A percentile compares a stretch with the other conserved stretches of the same genome.
These are phyloP conservation scores for Phoenix roebelenii DNA, from an alignment of 176 grass and related monocot genomes.

Conservation along the genomic window DNA sequence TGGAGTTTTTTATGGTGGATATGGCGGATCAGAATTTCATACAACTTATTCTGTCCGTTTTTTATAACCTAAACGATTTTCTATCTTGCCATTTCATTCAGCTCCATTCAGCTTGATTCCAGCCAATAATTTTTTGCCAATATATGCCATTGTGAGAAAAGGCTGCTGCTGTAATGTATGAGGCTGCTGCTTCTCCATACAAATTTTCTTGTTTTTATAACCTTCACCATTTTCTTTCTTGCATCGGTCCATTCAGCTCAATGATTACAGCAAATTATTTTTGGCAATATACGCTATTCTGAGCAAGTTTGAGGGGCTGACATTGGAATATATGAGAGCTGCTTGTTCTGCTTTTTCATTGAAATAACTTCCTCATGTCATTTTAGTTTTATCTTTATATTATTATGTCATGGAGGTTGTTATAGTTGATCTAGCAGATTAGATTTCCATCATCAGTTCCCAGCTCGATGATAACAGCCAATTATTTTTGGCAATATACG, in stretches of 20 bases:
- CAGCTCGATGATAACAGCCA: background rate
- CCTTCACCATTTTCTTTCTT: too few species aligned
- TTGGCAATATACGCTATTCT: conserved; percentile 42
- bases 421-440: too few species aligned
- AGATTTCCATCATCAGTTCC: too few species aligned
- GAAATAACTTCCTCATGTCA: background rate
- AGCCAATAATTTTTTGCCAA: conserved; percentile 20
- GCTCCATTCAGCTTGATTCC: conserved; percentile 22
- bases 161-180: conserved; percentile 19
- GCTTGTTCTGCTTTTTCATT: background rate
- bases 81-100: background rate
- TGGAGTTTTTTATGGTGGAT: too few species aligned
- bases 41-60: too few species aligned
- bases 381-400: too few species aligned
- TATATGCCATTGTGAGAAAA: conserved; percentile 39
- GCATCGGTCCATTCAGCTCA: conserved; percentile 3
- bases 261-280: conserved; percentile 26
- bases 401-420: too few species aligned
- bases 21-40: too few species aligned
- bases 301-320: conserved; percentile 7
- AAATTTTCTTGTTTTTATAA: too few species aligned
- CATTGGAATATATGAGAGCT: conserved; percentile 27
- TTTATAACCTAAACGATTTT: too few species aligned
- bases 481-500: conserved; percentile 35
- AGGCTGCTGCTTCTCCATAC: too few species aligned